A percentile compares a stretch with the other conserved stretches of the same genome.
phyloP scores from a whole-genome alignment of 2,329 filamentous ascomycete species.

The Fusarium miscanthi region DNA sequence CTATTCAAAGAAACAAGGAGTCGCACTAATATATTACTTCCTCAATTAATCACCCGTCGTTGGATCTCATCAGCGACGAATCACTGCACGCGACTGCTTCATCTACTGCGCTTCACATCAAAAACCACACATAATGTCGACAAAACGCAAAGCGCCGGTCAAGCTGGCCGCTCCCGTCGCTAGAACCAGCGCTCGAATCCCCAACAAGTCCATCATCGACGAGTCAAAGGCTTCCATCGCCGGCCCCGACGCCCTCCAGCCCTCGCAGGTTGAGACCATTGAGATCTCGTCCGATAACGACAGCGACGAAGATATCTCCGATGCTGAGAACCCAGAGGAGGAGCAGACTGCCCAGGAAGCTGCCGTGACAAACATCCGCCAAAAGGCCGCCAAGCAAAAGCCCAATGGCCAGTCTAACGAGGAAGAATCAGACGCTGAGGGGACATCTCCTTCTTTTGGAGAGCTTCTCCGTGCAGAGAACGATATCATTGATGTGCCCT shows the following conservation, averaged over 20 bases:
- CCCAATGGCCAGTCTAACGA: constrained; percentile 45
- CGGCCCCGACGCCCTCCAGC: constrained; percentile 53
- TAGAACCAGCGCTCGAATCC: constrained; percentile 63
- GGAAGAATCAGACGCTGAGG: constrained; percentile 59
- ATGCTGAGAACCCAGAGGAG: constrained; percentile 55
- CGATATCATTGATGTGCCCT: constrained; percentile 79
- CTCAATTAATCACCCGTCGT: background rate
- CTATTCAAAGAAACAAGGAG: background rate
- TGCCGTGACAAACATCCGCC: constrained; percentile 10
- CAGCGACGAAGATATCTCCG: constrained; percentile 60
- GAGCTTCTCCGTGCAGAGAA: constrained; percentile 81
- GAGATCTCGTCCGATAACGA: constrained; percentile 68
- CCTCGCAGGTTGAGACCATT: constrained; percentile 58
- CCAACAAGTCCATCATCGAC: constrained; percentile 64
- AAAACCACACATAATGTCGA: constrained; percentile 60
- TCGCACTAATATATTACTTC: background rate
- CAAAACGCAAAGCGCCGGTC: constrained; percentile 69
- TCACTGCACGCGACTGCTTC: constrained; percentile 33
- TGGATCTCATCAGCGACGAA: constrained; percentile 11
- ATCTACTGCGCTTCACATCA: background rate
- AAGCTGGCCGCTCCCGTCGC: constrained; percentile 67
- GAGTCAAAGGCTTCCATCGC: constrained; percentile 68
- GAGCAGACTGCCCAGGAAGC: constrained; percentile 31
- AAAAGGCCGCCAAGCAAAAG: constrained; percentile 35
- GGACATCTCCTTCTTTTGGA: constrained; percentile 78